phyloP scores from a whole-genome alignment of 2,329 filamentous ascomycete species.

The Alternaria longipes region DNA sequence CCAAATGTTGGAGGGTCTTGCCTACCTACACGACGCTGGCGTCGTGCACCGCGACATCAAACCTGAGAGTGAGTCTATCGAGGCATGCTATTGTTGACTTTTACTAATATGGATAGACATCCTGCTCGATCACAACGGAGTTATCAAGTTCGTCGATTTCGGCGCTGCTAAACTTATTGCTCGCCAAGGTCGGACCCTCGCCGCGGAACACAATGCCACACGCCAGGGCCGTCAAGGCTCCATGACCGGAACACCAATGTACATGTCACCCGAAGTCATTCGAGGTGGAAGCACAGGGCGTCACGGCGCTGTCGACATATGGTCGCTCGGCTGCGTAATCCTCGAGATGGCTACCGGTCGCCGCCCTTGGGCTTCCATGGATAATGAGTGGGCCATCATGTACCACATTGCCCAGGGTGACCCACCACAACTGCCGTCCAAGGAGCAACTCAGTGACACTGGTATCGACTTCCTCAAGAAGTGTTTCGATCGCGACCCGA shows the following conservation, averaged over 20 bases:
- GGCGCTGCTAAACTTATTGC: constrained; percentile 97
- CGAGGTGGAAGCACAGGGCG: constrained; percentile 78
- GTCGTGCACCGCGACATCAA: constrained; percentile 99
- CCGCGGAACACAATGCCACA: constrained; percentile 67
- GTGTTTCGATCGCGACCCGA: constrained; percentile 88
- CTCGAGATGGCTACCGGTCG: constrained; percentile 97
- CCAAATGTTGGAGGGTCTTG: constrained; percentile 91
- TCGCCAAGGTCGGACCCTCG: constrained; percentile 86
- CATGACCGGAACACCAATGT: constrained; percentile 99
- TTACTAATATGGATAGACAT: constrained; percentile 66
- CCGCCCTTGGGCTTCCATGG: constrained; percentile 91
- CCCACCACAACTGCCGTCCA: constrained; percentile 81
- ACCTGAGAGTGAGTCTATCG: constrained; percentile 79
- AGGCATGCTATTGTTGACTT: background rate
- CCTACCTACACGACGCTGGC: constrained; percentile 88
- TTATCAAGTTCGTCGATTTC: constrained; percentile 99
- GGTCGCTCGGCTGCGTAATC: constrained; percentile 96
- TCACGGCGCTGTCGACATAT: constrained; percentile 90
- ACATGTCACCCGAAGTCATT: constrained; percentile 99
- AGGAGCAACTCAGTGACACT: constrained; percentile 82
- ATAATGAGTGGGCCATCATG: constrained; percentile 99
- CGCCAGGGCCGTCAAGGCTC: constrained; percentile 72
- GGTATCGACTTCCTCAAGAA: constrained; percentile 88
- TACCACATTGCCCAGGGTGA: constrained; percentile 99
- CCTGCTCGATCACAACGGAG: constrained; percentile 93